These are phyloP conservation scores for Kalmusia sp. DNA, from an alignment of 2,329 filamentous ascomycete genomes.

Conservation along the genomic window DNA sequence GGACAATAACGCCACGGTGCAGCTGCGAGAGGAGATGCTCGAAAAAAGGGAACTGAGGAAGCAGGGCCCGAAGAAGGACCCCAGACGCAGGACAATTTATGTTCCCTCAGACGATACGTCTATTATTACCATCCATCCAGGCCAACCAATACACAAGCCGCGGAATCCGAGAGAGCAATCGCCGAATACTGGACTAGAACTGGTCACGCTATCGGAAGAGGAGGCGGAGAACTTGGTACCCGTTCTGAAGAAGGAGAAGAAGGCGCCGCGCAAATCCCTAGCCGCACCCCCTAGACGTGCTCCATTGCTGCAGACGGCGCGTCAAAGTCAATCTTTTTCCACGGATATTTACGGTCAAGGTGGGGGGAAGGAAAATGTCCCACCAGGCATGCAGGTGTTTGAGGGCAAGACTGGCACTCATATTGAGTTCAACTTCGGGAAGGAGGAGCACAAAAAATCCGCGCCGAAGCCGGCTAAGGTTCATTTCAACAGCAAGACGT, in stretches of 20 bases:
- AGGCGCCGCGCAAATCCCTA: conserved; percentile 49
- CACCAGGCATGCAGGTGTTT: conserved; percentile 54
- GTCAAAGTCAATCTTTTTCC: conserved; percentile 50
- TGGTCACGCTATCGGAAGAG: conserved; percentile 48
- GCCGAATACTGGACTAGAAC: conserved; percentile 46
- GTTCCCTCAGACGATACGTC: conserved; percentile 60
- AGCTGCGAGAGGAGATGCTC: conserved; percentile 37
- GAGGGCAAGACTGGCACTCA: conserved; percentile 36
- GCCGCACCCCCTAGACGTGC: conserved; percentile 56
- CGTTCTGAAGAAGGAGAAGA: conserved; percentile 41
- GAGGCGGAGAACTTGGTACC: conserved; percentile 39
- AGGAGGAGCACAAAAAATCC: conserved; percentile 31
- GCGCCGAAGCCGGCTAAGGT: conserved; percentile 32
- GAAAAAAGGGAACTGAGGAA: conserved; percentile 41
- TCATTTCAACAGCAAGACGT: conserved; percentile 34
- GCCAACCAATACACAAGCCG: conserved; percentile 39
- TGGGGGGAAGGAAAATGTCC: conserved; percentile 69
- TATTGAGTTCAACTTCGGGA: conserved; percentile 41
- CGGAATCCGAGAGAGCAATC: conserved; percentile 39
- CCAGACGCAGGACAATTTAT: conserved; percentile 58
- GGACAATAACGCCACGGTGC: conserved; percentile 37
- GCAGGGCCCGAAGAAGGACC: conserved; percentile 46
- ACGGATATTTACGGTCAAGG: conserved; percentile 60
- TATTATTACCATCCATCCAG: conserved; percentile 59
- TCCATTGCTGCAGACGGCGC: conserved; percentile 55